Evolutionary conservation across 2,329 filamentous ascomycete species (phyloP).

Genomic region (Fusarium brevicatenulatum): DNA sequence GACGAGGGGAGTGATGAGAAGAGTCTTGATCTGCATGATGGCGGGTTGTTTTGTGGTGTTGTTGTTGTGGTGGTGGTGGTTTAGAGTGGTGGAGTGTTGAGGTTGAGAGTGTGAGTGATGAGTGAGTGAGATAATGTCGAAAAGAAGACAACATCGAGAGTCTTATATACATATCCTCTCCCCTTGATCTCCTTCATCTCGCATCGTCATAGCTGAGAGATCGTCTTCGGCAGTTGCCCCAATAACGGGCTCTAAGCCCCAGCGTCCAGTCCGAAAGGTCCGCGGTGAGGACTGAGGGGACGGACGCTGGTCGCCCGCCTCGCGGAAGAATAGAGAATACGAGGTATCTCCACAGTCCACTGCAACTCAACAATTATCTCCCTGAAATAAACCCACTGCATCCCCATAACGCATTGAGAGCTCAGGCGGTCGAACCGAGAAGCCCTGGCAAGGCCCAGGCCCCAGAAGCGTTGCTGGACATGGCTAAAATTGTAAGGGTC

Average conservation of each 20-base stretch:
- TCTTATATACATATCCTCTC: constrained; percentile 29
- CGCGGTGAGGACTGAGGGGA: not conserved
- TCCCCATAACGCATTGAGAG: not conserved
- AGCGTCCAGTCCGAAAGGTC: not conserved
- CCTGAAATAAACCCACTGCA: not conserved
- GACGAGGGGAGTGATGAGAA: constrained; percentile 41
- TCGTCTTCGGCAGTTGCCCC: not conserved
- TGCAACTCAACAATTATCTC: not conserved
- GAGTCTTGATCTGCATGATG: constrained; percentile 46
- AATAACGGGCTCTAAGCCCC: not conserved
- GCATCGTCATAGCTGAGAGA: constrained; percentile 12
- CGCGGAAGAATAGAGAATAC: constrained; percentile 14
- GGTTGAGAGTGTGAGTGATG: not conserved
- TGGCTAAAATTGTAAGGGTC: constrained; percentile 5
- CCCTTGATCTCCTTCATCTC: not conserved
- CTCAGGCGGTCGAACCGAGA: not conserved
- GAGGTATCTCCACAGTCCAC: not conserved
- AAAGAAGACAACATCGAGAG: not conserved
- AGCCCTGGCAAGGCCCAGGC: not conserved
- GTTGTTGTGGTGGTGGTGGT: not conserved
- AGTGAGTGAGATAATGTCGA: not conserved
- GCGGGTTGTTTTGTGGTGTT: not conserved
- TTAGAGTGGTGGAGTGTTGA: not conserved
- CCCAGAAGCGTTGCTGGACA: not conserved
- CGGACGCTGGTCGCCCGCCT: not conserved